These are phyloP conservation scores for Boletus tylopilopsis DNA, from an alignment of 768 basidiomycete genomes.

Conservation along the genomic window DNA sequence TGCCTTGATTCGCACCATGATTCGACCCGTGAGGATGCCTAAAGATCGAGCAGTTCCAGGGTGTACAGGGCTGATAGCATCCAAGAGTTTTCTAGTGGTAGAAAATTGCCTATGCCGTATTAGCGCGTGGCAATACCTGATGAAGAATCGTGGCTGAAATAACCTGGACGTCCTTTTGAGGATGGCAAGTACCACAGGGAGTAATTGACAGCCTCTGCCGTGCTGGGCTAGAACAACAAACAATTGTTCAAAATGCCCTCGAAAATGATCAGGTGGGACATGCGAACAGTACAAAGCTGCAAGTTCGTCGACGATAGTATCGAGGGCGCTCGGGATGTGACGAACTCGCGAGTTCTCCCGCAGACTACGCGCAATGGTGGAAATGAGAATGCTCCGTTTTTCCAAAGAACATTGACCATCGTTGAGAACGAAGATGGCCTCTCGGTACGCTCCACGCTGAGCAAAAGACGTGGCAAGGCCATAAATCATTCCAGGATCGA, in stretches of 20 bases:
- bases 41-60: slow-evolving; percentile 14
- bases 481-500: slow-evolving; percentile 24
- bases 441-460: slow-evolving; percentile 22
- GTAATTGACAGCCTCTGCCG: slow-evolving; percentile 33
- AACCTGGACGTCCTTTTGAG: slow-evolving; percentile 32
- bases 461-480: slow-evolving; percentile 31
- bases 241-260: slow-evolving; percentile 42
- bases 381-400: slow-evolving; percentile 37
- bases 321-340: slow-evolving; percentile 29
- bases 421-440: slow-evolving; percentile 35
- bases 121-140: slow-evolving; percentile 36
- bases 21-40: slow-evolving; percentile 1
- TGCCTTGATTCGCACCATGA: slow-evolving; percentile 6
- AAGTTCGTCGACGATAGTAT: slow-evolving; percentile 35
- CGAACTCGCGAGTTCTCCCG: slow-evolving; percentile 31
- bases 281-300: slow-evolving; percentile 33
- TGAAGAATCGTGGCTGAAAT: slow-evolving; percentile 38
- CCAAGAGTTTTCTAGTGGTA: slow-evolving; percentile 33
- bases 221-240: slow-evolving; percentile 38
- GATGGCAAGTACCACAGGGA: slow-evolving; percentile 41
- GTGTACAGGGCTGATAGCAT: slow-evolving; percentile 13
- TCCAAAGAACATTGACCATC: slow-evolving; percentile 27
- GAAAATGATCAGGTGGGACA: slow-evolving; percentile 39
- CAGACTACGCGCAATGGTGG: slow-evolving; percentile 37
- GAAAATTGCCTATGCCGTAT: slow-evolving; percentile 38